Evolutionary conservation across 805 yeast genomes (phyloP).

Genomic region (Suhomyces faveliae): DNA sequence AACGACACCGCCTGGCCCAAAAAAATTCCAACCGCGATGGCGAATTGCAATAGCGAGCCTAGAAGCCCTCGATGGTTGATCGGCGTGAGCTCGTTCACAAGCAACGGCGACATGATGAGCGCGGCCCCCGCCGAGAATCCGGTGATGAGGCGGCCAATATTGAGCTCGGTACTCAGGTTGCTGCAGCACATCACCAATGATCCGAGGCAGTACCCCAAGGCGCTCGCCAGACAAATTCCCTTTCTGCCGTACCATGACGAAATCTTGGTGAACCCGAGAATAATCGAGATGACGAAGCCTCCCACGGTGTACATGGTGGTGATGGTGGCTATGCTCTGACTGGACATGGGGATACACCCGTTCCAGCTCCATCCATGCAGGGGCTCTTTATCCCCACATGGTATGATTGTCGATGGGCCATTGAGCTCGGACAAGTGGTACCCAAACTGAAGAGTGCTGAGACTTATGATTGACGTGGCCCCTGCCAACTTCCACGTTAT

Average conservation of each 20-base stretch:
- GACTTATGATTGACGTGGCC: constrained; percentile 34
- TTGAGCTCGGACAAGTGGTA: constrained; percentile 40
- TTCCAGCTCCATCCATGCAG: constrained; percentile 9
- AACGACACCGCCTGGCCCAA: constrained; percentile 32
- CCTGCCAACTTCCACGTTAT: constrained; percentile 33
- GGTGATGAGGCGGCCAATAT: constrained; percentile 32
- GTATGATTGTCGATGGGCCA: constrained; percentile 30
- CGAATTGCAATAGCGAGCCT: constrained; percentile 39
- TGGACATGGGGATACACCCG: constrained; percentile 32
- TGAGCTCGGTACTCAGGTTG: constrained; percentile 17
- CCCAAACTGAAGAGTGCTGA: constrained; percentile 40
- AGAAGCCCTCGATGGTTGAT: constrained; percentile 40
- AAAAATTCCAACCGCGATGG: constrained; percentile 39
- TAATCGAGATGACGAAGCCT: constrained; percentile 30
- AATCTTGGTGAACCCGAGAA: constrained; percentile 29
- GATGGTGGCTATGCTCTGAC: constrained; percentile 21
- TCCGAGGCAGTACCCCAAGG: constrained; percentile 20
- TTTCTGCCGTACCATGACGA: constrained; percentile 26
- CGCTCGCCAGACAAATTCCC: constrained; percentile 16
- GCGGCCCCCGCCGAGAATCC: constrained; percentile 42
- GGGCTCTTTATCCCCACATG: constrained; percentile 17
- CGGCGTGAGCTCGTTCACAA: constrained; percentile 41
- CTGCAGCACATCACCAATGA: constrained; percentile 27
- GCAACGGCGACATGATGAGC: constrained; percentile 40
- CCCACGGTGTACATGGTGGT: constrained; percentile 38